Evolutionary conservation across 257 asterid species (phyloP), one percentile per base, ranked within the genome.

Genomic region (Cordia subcordata): DNA sequence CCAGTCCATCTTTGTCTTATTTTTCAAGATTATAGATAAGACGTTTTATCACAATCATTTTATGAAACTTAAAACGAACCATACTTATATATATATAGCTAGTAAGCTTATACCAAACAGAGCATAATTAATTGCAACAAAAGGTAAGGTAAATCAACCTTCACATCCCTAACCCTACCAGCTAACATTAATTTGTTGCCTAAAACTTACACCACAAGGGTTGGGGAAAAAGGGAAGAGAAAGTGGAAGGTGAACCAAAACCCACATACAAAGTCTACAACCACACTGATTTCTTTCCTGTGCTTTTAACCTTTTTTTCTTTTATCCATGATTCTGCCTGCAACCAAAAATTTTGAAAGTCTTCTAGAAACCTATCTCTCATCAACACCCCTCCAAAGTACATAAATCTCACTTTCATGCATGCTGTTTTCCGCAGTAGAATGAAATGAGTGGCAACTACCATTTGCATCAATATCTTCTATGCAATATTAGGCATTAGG

Each of bases 341-440:
- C 63, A 67, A 76, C 64, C 79, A 73, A 71, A 14, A 42, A 84
- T 71, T 63, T 71, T 63, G 79, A 71, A 75, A 74, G 63, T 63
- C 93, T 85, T 83, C 96, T 85, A 85, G 96, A 88, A 88, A 71
- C 82, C 66, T n/a, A n/a, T n/a, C n/a, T n/a, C n/a, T n/a, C n/a
- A n/a, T 67, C 58, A 33, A 32, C 40, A 21, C 45, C n/a, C n/a
- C n/a, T n/a, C n/a, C n/a, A n/a, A 59, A 49, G 33, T 22, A 38
- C 20, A 21, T 8, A 37, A n/a, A 19, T 57, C 21, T 14, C 51
- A 20, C 40, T 57, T 35, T 59, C 64, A 37, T 75, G 67, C 68
- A 81, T 64, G 72, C 54, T 70, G 74, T 69, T 64, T n/a, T n/a
- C n/a, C n/a, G 75, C 78, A 42, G 45, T 57, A 50, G 57, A 67